Conservation (phyloP, 345 rosid species). For the Streptanthus diversifolius region DNA sequence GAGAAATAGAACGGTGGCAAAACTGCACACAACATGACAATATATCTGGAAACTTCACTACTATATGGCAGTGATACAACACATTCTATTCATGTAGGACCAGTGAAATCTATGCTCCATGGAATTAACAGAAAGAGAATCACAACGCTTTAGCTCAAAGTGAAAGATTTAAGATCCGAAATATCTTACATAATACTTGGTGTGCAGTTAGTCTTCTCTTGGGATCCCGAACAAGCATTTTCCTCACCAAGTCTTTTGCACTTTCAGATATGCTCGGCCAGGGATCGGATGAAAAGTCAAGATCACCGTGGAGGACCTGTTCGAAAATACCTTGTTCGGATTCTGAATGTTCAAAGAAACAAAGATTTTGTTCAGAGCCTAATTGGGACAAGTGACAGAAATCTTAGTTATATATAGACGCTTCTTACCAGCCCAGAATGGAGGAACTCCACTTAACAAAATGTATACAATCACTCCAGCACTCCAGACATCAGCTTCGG, state of each 20-base stretch:
- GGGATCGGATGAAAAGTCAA: constrained; percentile 78
- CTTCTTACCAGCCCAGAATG: constrained; percentile 86
- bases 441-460: constrained; percentile 87
- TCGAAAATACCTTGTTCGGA: constrained; percentile 82
- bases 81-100: not conserved
- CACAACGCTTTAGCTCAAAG: not conserved
- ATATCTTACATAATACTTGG: constrained; percentile 74
- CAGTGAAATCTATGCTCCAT: constrained; percentile 3
- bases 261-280: constrained; percentile 86
- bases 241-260: constrained; percentile 82
- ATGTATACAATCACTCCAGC: constrained; percentile 91
- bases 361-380: not conserved
- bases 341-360: constrained; percentile 42
- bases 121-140: not conserved
- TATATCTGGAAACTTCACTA: not conserved
- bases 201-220: constrained; percentile 69
- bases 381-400: not conserved
- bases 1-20: not conserved
- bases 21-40: constrained; percentile 7
- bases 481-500: constrained; percentile 95
- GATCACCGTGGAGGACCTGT: constrained; percentile 77
- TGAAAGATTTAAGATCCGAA: not conserved
- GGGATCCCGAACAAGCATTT: constrained; percentile 82
- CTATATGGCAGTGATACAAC: not conserved
- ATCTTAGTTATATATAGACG: not conserved